Percentiles rank a stretch among this genome's conserved stretches.
Conservation (phyloP, 2,329 filamentous ascomycete genomes). For the Cytospora leucostoma region DNA sequence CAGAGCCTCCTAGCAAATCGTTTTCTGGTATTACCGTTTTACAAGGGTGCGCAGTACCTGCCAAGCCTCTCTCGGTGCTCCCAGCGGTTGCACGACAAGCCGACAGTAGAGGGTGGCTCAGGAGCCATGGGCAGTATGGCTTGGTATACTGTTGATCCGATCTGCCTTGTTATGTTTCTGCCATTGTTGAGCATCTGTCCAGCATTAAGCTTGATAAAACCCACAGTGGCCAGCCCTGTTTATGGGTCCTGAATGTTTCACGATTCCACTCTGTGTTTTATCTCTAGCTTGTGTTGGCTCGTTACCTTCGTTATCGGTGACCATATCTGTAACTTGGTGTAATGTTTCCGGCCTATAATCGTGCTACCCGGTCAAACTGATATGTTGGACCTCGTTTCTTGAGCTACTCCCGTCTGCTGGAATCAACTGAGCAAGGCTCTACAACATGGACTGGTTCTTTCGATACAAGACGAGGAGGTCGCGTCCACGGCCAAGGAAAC, state of each 20-base stretch:
- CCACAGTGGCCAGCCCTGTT: neutral
- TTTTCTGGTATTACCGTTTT: slow-evolving; percentile 4
- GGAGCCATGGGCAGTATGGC: neutral
- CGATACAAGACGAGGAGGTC: slow-evolving; percentile 24
- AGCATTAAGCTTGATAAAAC: slow-evolving; percentile 10
- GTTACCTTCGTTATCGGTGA: slow-evolving; percentile 8
- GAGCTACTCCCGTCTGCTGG: slow-evolving; percentile 4
- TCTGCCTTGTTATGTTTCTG: slow-evolving; percentile 5
- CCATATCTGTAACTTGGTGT: slow-evolving; percentile 10
- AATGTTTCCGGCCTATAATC: slow-evolving; percentile 4
- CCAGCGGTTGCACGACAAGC: slow-evolving; percentile 20
- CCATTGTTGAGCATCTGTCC: neutral
- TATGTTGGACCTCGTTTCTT: slow-evolving; percentile 6
- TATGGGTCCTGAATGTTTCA: slow-evolving; percentile 3
- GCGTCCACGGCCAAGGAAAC: slow-evolving; percentile 9
- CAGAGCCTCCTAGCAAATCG: slow-evolving; percentile 18
- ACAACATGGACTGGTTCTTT: slow-evolving; percentile 25
- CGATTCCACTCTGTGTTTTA: slow-evolving; percentile 7
- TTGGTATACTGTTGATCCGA: neutral
- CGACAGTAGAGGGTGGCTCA: neutral
- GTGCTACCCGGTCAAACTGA: slow-evolving; percentile 6
- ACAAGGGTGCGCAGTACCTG: slow-evolving; percentile 23
- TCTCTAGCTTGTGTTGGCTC: slow-evolving; percentile 9
- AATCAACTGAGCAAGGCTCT: neutral
- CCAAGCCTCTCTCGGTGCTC: slow-evolving; percentile 22